Base-by-base conservation (phyloP, 2,329 filamentous ascomycete species). In the Epichloe festucae region DNA sequence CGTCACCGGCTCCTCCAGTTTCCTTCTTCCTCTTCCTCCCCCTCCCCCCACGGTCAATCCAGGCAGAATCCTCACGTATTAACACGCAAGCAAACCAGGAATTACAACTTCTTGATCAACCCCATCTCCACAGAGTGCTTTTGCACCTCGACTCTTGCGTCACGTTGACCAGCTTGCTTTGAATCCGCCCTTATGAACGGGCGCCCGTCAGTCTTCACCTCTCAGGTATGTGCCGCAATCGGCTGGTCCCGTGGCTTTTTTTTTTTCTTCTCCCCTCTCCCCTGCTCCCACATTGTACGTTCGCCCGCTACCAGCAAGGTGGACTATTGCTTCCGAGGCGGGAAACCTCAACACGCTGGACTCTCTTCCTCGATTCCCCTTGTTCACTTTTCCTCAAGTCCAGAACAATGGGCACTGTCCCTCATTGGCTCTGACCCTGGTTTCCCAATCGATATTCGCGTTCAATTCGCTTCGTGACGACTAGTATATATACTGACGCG, bases 201-300 rank as follows among this genome's bases (percentile, higher is more conserved):
- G 77, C 83, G 84, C 79, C 77, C 79, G 73, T 88, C 86, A 71
- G 79, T 84, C 71, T 90, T 89, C 77, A 90, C 86, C 74, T 90
- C 85, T 73, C 86, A 90, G 82, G 85, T 88, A 84, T 56, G 58
- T 53, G 44, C 50, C 46, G 76, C 46, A 44, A 49, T 45, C 44
- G 43, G 44, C 40, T 41, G 21, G n/a, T 35, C 11, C 36, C 35
- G 17, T 35, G 6, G 27, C 7, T 21, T 7, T 10, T 46, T 36
- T n/a, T n/a, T 4, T 35, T 15, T 11, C 0, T 1, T 14, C 1
- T 5, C 6, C 23, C 23, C n/a, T 8, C 34, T 21, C 17, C 27
- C 12, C 27, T 46, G 39, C 5, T n/a, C 11, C 27, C 35, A 5
- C 31, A 5, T 6, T 3, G 4, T 23, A 10, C 46, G 14, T 5